phyloP scores from a whole-genome alignment of 2,329 filamentous ascomycete genomes.

The Cladosporium velox region DNA sequence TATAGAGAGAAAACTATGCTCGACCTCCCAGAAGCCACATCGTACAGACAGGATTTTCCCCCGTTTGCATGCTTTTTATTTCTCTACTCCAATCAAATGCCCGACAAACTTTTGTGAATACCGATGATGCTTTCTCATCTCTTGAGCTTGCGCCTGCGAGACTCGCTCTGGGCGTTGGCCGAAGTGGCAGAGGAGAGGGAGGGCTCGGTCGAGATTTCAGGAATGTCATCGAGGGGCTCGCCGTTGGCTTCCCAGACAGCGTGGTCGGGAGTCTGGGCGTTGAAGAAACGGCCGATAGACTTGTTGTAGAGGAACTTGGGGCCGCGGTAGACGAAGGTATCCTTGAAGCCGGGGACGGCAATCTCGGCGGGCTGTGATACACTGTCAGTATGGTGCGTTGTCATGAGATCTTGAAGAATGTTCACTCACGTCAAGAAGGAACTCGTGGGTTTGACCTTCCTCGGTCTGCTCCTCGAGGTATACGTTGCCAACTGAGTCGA shows the following conservation, averaged over 20 bases:
- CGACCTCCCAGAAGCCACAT: background rate
- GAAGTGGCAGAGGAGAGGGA: constrained; percentile 46
- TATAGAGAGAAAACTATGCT: background rate
- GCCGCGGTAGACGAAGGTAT: constrained; percentile 80
- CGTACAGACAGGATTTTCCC: background rate
- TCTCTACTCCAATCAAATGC: background rate
- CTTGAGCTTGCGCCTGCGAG: constrained; percentile 42
- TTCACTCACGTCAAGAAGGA: constrained; percentile 77
- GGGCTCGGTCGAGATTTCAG: constrained; percentile 30
- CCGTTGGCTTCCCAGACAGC: constrained; percentile 28
- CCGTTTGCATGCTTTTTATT: background rate
- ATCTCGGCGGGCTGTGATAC: constrained; percentile 71
- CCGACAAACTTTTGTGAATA: background rate
- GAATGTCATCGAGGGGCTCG: constrained; percentile 18
- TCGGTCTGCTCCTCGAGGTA: constrained; percentile 92
- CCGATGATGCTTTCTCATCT: background rate
- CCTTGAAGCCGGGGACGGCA: constrained; percentile 69
- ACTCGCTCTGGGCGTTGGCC: constrained; percentile 49
- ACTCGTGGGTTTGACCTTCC: constrained; percentile 80
- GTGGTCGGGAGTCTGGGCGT: constrained; percentile 40
- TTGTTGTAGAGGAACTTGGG: constrained; percentile 71
- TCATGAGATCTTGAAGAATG: background rate
- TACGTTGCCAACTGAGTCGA: constrained; percentile 88
- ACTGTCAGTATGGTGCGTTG: background rate
- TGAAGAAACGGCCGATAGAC: constrained; percentile 46